phyloP scores from a whole-genome alignment of 306 rosid species.

The Ziziphus jujuba region DNA sequence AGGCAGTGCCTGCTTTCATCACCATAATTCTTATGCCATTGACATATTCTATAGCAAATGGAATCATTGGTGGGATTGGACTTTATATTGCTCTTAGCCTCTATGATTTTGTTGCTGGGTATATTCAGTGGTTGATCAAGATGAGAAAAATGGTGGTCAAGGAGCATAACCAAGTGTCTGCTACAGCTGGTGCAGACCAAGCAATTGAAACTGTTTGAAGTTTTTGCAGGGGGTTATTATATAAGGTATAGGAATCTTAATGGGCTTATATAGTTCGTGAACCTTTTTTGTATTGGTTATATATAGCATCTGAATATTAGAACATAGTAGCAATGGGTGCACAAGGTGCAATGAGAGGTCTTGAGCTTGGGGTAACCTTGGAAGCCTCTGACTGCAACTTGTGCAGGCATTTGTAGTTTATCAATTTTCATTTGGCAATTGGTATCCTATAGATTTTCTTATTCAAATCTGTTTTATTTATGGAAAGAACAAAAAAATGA shows the following conservation, averaged over 20 bases:
- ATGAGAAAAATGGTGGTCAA: conserved; percentile 53
- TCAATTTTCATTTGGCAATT: neutral
- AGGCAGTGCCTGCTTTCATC: conserved; percentile 75
- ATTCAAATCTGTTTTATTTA: neutral
- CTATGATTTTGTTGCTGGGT: conserved; percentile 42
- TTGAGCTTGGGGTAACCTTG: no score
- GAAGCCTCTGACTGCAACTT: neutral
- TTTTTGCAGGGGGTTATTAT: neutral
- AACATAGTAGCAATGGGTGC: conserved; percentile 28
- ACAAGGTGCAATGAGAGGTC: neutral
- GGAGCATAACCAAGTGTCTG: conserved; percentile 88
- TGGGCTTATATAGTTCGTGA: neutral
- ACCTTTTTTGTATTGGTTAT: conserved; percentile 6
- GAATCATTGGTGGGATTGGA: conserved; percentile 86
- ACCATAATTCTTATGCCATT: conserved; percentile 87
- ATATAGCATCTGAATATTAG: no score
- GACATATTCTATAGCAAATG: conserved; percentile 85
- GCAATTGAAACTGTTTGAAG: conserved; percentile 47
- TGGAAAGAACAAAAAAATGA: neutral
- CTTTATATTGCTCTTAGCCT: conserved; percentile 60
- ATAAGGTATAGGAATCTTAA: neutral
- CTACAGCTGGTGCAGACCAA: conserved; percentile 43
- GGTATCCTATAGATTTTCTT: neutral
- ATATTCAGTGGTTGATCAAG: conserved; percentile 54
- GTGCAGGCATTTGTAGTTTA: conserved; percentile 1